Percentiles rank a stretch among this genome's conserved stretches.
Evolutionary conservation across 345 rosid species (phyloP).

Genomic region (Salix arbutifolia): DNA sequence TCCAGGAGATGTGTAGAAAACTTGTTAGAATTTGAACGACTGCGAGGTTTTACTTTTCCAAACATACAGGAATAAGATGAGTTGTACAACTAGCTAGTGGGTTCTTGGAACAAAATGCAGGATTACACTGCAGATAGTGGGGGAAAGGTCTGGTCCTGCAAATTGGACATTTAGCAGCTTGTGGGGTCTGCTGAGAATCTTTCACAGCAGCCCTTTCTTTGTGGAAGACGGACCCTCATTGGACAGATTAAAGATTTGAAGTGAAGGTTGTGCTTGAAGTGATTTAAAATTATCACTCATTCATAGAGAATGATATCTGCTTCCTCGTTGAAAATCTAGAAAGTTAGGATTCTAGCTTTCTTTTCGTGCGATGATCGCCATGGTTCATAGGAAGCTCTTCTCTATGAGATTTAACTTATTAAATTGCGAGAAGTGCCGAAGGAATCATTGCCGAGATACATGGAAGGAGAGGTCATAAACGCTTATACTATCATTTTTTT

Average conservation of each 20-base stretch:
- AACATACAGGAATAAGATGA: background rate
- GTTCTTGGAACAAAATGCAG: background rate
- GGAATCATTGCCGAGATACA: no score
- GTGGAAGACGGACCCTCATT: background rate
- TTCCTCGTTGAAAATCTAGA: background rate
- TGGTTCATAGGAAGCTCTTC: no score
- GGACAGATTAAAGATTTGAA: background rate
- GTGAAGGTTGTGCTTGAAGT: background rate
- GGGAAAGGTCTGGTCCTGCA: background rate
- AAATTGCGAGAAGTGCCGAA: no score
- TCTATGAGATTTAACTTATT: no score
- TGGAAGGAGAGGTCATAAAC: no score
- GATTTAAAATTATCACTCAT: background rate
- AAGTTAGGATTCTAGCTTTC: background rate
- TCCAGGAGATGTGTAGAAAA: no score
- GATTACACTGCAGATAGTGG: background rate
- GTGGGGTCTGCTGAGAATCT: background rate
- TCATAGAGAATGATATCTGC: background rate
- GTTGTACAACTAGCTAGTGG: background rate
- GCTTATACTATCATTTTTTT: background rate
- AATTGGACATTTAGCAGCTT: background rate
- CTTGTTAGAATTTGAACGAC: no score
- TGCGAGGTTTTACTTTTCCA: no score
- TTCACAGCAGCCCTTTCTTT: background rate
- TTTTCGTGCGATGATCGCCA: background rate